Evolutionary conservation across 495 filamentous ascomycete species (phyloP), one percentile per base, ranked within the genome.

Genomic region (Penicillium mononematosum): DNA sequence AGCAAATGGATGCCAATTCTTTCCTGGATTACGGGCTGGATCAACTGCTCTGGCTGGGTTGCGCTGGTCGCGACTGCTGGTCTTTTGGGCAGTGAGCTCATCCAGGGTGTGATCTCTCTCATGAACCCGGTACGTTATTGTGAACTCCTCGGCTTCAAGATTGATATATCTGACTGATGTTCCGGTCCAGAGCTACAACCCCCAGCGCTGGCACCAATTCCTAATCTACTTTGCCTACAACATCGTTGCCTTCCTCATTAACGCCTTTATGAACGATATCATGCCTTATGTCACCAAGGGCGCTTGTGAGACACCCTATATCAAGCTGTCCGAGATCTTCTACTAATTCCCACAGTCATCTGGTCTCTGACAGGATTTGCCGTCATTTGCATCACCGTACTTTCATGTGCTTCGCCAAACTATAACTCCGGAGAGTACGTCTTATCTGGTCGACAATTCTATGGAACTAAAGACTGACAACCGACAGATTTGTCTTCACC

Each of bases 11-110:
- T 83, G 45, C 83, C 83, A 1, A 68, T 84, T 20, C 71, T 90
- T 6, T 85, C 81, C 11, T 91, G 84, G 82, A 82, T 85, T 31
- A 88, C 85, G 0, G 88, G 88, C 10, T 91, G 88, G 88, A 83
- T 90, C 55, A 90, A 88, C 66, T 82, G 86, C 29, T 82, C 83
- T 31, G 88, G 86, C 17, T 90, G 87, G 88, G 86, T 90, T 43
- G 76, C 78, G 10, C 59, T 81, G 43, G 74, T 77, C 24, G 78
- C 78, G 12, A 80, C 76, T 14, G 77, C 72, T 57, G 78, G 78
- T 20, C 65, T 81, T 10, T 59, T 81, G 29, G 82, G 83, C 19
- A 84, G 77, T 27, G 77, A 86, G 58, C 66, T 89, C 24, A 81
- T 88, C 20, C 58, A 85, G 20, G 78, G 76, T 22, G 76, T 83